Evolutionary conservation across 179 eudicot species (phyloP).

Genomic region (Silene noctiflora): DNA sequence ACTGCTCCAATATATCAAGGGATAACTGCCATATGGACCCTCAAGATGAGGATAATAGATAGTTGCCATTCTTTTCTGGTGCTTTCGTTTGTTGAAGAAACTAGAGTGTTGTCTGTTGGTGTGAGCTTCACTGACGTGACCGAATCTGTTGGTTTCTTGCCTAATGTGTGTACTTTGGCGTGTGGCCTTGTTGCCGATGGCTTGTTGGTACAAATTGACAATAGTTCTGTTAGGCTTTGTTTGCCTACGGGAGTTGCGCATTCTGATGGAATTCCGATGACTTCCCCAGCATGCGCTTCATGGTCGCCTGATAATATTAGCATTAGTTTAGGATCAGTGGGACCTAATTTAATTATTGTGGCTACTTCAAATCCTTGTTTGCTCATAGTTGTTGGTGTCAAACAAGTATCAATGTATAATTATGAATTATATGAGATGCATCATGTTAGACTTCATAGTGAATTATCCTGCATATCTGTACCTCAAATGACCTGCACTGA

Average conservation of each 20-base stretch:
- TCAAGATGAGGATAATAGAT: constrained; percentile 64
- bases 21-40: constrained; percentile 81
- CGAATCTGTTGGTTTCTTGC: constrained; percentile 78
- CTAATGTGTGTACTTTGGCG: constrained; percentile 90
- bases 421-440: constrained; percentile 75
- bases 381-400: constrained; percentile 73
- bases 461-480: constrained; percentile 82
- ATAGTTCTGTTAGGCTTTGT: constrained; percentile 70
- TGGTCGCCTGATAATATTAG: constrained; percentile 76
- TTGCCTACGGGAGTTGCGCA: constrained; percentile 61
- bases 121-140: constrained; percentile 93
- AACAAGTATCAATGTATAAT: constrained; percentile 37
- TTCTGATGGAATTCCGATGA: constrained; percentile 49
- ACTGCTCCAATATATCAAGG: constrained; percentile 92
- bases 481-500: constrained; percentile 43
- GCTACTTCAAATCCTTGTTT: constrained; percentile 86
- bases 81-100: constrained; percentile 94
- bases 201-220: constrained; percentile 75
- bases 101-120: constrained; percentile 93
- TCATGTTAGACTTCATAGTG: constrained; percentile 65
- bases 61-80: constrained; percentile 78
- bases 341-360: constrained; percentile 62
- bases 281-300: constrained; percentile 56
- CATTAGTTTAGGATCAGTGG: constrained; percentile 83
- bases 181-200: constrained; percentile 83